Evolutionary conservation across 495 filamentous ascomycete genomes (phyloP), one percentile per base, ranked within the genome.

Genomic region (Aspergillus sclerotioniger): DNA sequence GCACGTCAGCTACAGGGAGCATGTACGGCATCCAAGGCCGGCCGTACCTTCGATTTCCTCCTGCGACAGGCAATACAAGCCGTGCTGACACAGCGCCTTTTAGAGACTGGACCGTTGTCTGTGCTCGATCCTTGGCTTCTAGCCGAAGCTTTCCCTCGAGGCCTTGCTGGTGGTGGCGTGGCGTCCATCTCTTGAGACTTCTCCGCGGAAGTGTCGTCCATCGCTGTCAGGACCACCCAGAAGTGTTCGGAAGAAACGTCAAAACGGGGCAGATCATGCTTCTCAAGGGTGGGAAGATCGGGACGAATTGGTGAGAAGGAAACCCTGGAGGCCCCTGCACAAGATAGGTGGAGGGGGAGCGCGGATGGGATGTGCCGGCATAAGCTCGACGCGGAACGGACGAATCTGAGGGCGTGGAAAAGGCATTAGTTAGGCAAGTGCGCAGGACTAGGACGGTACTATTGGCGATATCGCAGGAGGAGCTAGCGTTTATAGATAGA

Each of bases 11-110:
- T 50, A 28, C 35, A 47, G 41, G 17, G 32, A 20, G 2, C 21
- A 37, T 20, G 12, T 1, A 41, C n/a, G 47, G 45, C 33, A 29
- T 49, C 32, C 37, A n/a, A 56, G 51, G 32, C 31, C 33, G 39
- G 10, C 8, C 35, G 25, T 69, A 87, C 85, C 79, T 96, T 96
- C 46, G 89, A 92, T 69, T 96, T 96, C 47, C 92, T 78, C 63
- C 84, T 85, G n/a, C 93, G 85, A 68, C 91, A 96, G 17, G 92
- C 91, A 72, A 96, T 88, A 70, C 93, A 96, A 3, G 92, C 92
- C 28, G 90, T 96, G 74, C 90, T 93, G 39, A 96, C 91, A 67
- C 93, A 98, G 67, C 92, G 81, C 60, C 93, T 81, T 71, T 98
- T 98, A 25, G 79, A 71, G 19, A 73, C 49, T 17, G 71, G 56